Base-by-base conservation (phyloP, 2,329 filamentous ascomycete species). In the Neopestalotiopsis sp. region DNA sequence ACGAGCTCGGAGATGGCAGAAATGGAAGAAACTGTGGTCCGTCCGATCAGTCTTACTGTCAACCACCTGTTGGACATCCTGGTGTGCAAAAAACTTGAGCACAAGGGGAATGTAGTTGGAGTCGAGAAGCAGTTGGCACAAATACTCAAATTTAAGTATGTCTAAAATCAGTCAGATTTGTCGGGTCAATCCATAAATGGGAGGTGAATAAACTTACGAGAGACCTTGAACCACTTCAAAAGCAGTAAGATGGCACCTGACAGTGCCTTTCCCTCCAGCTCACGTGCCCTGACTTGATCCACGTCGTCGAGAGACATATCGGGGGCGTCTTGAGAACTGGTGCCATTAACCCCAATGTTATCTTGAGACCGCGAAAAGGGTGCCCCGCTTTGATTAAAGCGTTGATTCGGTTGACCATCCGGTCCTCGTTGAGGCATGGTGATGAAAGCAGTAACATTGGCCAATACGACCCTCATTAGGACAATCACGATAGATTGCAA, bases 191-290 rank as follows among this genome's bases (percentile, higher is more conserved):
- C 40, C 34, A 30, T 12, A 20, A 38, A 28, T 28, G 42, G 2
- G 13, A 34, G n/a, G 17, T 6, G 3, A 10, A 20, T 13, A 34
- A 42, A 84, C 93, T 84, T 84, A 97, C 94, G 96, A 69, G 94
- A 98, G 67, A 97, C 85, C 79, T 97, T 97, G 75, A 98, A 92
- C 96, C 96, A 99, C 81, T 98, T 99, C 70, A 98, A 79, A 59
- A 98, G 81, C n/a, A 97, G 84, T 34, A 99, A 83, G 34, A 99
- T 82, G 67, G 94, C 92, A 1, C 93, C 95, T n/a, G 94, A 96
- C 28, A 97, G 91, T 0, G 95, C 95, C 80, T 98, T 98, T 32
- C 92, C 90, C 13, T 92, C 92, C 65, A 99, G 95, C 79, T 99
- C 96, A 68, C 95, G 89, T 17, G 90, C 91, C 64, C 97, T 88